Evolutionary conservation across 1,139 yeast genomes (phyloP).

Genomic region (Geotrichum carabidarum): DNA sequence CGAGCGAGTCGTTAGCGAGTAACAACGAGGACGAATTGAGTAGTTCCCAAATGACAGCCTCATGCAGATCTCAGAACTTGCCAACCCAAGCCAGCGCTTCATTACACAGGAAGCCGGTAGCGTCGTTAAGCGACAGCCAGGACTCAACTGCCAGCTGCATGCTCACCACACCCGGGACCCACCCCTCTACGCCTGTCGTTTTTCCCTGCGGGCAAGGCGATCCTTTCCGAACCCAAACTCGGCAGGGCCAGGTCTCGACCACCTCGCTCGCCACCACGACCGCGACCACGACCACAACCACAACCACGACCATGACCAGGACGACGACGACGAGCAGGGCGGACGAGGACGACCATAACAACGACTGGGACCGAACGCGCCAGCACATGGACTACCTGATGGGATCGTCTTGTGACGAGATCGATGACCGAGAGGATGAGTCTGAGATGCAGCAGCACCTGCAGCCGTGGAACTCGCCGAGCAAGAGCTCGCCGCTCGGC

Average conservation of each 20-base stretch:
- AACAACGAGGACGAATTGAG: neutral
- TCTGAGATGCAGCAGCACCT: neutral
- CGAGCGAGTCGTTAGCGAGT: neutral
- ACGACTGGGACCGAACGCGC: conserved; percentile 7
- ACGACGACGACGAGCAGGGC: neutral
- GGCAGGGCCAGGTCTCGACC: neutral
- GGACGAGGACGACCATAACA: neutral
- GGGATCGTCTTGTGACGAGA: conserved; percentile 13
- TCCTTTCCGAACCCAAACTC: neutral
- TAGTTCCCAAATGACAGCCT: no score
- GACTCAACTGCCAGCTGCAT: neutral
- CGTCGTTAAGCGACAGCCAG: no score
- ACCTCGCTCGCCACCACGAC: neutral
- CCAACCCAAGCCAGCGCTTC: no score
- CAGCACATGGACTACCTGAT: conserved; percentile 6
- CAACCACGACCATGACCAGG: no score
- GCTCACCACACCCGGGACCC: neutral
- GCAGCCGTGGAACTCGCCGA: neutral
- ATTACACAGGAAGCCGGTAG: no score
- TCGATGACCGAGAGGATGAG: conserved; percentile 5
- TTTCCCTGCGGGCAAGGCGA: conserved; percentile 10
- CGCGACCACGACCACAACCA: no score
- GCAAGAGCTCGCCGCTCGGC: neutral
- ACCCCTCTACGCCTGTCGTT: neutral
- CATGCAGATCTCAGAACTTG: no score